Percentiles rank a stretch among this genome's conserved stretches.
Conservation (phyloP, 2,329 filamentous ascomycete species). For the Monilinia polystroma region DNA sequence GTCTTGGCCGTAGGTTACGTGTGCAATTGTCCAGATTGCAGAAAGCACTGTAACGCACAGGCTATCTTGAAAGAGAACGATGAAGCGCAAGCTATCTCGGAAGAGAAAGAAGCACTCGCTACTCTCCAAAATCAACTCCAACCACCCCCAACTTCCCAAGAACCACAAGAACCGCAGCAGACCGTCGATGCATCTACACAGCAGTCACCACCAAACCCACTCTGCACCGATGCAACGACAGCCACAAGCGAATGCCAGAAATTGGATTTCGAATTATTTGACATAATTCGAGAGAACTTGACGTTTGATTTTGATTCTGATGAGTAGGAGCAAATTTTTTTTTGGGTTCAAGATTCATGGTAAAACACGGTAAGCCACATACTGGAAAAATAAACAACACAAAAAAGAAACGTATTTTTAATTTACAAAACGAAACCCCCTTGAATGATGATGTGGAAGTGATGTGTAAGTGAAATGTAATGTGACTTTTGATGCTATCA, state of each 20-base stretch:
- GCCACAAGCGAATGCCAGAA: not conserved
- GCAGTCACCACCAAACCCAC: not conserved
- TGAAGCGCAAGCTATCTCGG: no score
- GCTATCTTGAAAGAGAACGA: no score
- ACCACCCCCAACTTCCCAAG: not conserved
- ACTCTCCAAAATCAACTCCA: not conserved
- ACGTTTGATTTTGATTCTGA: not conserved
- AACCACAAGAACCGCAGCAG: no score
- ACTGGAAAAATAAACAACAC: no score
- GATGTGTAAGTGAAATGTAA: no score
- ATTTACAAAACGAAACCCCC: no score
- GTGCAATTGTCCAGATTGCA: not conserved
- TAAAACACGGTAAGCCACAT: not conserved
- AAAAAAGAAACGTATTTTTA: no score
- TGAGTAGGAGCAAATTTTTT: no score
- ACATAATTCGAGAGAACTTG: not conserved
- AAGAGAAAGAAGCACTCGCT: not conserved
- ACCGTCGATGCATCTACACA: not conserved
- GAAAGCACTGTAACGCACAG: no score
- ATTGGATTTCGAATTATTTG: not conserved
- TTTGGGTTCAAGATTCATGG: not conserved
- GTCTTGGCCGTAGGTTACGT: fast-evolving
- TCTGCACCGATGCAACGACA: not conserved
- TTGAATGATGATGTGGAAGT: no score
- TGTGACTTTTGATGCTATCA: no score